Evolutionary conservation across 257 asterid genomes (phyloP).

Genomic region (Echites panduratus): DNA sequence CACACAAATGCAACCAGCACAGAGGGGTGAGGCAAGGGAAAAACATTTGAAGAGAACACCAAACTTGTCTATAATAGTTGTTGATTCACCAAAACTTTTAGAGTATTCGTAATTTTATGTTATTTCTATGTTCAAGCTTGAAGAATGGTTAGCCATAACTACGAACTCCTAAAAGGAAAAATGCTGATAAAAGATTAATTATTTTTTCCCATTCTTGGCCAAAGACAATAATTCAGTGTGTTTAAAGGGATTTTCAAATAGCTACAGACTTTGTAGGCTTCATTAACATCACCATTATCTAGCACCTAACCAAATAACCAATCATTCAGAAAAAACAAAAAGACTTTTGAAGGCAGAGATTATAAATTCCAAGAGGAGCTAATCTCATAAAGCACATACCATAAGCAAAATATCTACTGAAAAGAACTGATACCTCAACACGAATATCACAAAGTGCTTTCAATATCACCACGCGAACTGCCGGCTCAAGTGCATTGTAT

Average conservation of each 20-base stretch:
- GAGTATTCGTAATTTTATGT: neutral
- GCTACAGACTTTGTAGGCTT: neutral
- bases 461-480: slow-evolving; percentile 81
- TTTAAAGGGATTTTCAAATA: neutral
- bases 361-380: neutral
- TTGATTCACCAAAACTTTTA: neutral
- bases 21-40: neutral
- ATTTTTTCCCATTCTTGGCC: neutral
- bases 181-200: neutral
- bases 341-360: neutral
- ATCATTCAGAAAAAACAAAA: neutral
- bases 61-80: neutral
- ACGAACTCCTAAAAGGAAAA: neutral
- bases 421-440: slow-evolving; percentile 65
- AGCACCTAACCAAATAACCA: neutral
- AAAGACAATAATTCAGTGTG: neutral
- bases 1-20: neutral
- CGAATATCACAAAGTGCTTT: slow-evolving; percentile 98
- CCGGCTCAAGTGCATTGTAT: slow-evolving; percentile 75
- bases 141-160: neutral
- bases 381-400: neutral
- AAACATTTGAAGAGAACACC: neutral
- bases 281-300: neutral
- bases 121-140: neutral
- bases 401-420: slow-evolving; percentile 12